Percentiles rank a stretch among this genome's conserved stretches.
These are phyloP conservation scores for Coemansia sp. DNA, from an alignment of 192 early-diverging fungal species.

Conservation along the genomic window DNA sequence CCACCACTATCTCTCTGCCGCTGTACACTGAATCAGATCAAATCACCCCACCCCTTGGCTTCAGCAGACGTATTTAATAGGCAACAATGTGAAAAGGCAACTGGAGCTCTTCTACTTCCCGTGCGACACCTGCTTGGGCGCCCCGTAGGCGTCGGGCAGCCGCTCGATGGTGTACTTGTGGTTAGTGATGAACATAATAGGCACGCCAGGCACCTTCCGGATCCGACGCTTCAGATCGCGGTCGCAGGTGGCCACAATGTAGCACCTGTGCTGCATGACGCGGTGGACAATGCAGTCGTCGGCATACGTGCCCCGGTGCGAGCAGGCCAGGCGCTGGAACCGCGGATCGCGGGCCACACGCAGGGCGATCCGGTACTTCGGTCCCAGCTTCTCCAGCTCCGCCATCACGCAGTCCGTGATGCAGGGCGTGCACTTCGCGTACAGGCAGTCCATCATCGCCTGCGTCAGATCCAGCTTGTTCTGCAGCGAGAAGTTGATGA, in stretches of 20 bases:
- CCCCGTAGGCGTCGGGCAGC: conserved; percentile 73
- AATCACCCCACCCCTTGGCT: not conserved
- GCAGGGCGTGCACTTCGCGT: conserved; percentile 95
- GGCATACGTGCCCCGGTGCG: conserved; percentile 98
- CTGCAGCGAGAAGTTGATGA: conserved; percentile 99
- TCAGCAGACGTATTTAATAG: not conserved
- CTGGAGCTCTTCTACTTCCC: not conserved
- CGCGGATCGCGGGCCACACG: conserved; percentile 94
- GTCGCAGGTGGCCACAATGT: conserved; percentile 99
- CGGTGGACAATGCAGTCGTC: conserved; percentile 98
- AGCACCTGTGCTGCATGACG: conserved; percentile 92
- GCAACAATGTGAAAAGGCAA: not conserved
- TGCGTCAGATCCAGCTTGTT: conserved; percentile 97
- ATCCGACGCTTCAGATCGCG: conserved; percentile 93
- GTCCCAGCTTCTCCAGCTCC: conserved; percentile 96
- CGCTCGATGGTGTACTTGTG: conserved; percentile 94
- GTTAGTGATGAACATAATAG: conserved; percentile 93
- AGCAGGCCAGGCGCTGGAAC: conserved; percentile 93
- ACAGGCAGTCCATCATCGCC: conserved; percentile 99
- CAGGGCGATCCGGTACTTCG: conserved; percentile 93
- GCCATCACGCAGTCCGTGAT: conserved; percentile 99
- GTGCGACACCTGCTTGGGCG: conserved; percentile 22
- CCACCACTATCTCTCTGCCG: not conserved
- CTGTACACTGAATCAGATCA: not conserved
- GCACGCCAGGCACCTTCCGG: conserved; percentile 93